Base-by-base conservation (phyloP, 108 stramenopile genomes). In the Fragilaria radians region DNA sequence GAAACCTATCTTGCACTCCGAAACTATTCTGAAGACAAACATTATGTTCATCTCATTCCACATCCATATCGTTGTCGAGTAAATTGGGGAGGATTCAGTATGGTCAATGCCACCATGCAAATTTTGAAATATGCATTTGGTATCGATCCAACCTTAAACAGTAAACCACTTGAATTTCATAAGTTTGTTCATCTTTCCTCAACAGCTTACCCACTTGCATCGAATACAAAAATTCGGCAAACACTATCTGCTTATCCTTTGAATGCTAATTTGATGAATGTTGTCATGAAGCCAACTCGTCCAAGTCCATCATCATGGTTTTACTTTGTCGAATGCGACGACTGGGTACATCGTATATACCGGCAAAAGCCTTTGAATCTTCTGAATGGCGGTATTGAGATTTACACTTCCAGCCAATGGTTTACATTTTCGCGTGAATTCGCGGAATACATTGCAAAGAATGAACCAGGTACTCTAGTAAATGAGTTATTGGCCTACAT, bases 301-400 rank as follows among this genome's bases (percentile, higher is more conserved):
- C 89, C 89, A 34, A 51, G 67, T 32, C 75, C 70, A 23, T 42
- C 76, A 28, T 65, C 76, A 4, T 97, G 95, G 94, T 81, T 95
- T 57, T 91, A 96, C 67, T 97, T 82, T 73, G 92, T 96, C 14
- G 96, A 97, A 80, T 97, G 96, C 65, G 96, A 97, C 66, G 93
- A 89, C 54, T 69, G 72, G 3, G 60, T 97, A 21, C 94, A 96
- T 73, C 91, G 96, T 30, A 96, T 97, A 29, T 86, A 89, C 50
- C 87, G 92, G 17, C 70, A 92, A 47, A 70, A 83, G 21, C 71
- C 80, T 25, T 62, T 88, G 1, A 78, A 54, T 18, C 61, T 63
- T 32, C 72, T 73, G 33, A 77, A 71, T 22, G 63, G 80, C 18
- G 89, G 78, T 1, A 64, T 91, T 18, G 80, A 91, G 14, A 70